Base-by-base conservation (phyloP, 164 flowering plant species). In the Akebia trifoliata region DNA sequence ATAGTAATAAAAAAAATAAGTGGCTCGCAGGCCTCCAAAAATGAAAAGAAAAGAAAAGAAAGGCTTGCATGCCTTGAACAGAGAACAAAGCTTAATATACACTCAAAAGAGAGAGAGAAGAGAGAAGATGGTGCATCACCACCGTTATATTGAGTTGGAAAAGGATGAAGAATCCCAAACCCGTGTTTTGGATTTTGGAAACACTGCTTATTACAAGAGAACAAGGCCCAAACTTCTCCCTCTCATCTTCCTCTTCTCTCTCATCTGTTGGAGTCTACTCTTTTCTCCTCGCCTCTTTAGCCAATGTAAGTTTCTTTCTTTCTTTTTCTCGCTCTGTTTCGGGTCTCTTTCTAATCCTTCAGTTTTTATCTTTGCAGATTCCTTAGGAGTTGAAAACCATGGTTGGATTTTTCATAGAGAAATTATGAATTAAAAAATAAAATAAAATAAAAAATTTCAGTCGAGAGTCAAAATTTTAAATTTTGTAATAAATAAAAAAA, bases 201-300 rank as follows among this genome's bases (percentile, higher is more conserved):
- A 43, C 58, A 31, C 62, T 64, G 63, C 42, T 58, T 72, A 42
- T 43, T 72, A n/a, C 76, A 79, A 62, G 65, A 82, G 63, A 67
- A 59, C 70, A 31, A 83, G 68, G 50, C 79, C 88, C 44, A 83
- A 75, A 65, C 74, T 86, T 60, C 28, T 84, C 9, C 77, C 60
- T 65, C 57, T 86, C 49, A 69, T 87, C 30, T 59, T 79, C 32
- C 64, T 83, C 49, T 72, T 69, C 43, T 74, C 85, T 58, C 47
- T 87, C 45, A 55, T 84, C 30, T 84, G 78, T 57, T 84, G 81
- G 66, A 30, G 65, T 68, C 61, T 86, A 9, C 25, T 83, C 36
- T 64, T 85, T 26, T 68, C 71, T 1, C 75, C 84, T 62, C 75
- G 63, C 21, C 57, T 81, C 56, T 71, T 76, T 56, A 18, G 59